These are phyloP conservation scores for Ajuga chamaepitys DNA, from an alignment of 257 asterid genomes.

Conservation along the genomic window DNA sequence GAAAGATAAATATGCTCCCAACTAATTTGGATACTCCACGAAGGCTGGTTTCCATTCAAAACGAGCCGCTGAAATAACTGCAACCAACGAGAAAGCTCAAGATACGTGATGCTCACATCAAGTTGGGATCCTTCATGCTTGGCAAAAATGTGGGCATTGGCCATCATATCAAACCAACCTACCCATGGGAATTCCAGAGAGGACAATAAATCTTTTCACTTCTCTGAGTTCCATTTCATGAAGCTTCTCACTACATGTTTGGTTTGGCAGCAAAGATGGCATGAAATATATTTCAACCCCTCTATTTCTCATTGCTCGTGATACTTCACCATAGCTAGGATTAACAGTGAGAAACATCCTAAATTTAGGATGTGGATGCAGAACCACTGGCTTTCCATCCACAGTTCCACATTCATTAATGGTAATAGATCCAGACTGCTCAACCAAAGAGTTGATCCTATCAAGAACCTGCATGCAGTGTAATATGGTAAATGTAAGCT, in stretches of 20 bases:
- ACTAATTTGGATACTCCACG: too few relatives aligned
- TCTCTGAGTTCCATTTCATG: constrained; percentile 62
- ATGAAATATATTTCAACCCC: too few relatives aligned
- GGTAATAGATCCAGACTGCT: constrained; percentile 91
- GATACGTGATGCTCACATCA: constrained; percentile 62
- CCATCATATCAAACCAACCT: too few relatives aligned
- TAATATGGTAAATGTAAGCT: too few relatives aligned
- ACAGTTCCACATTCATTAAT: constrained; percentile 89
- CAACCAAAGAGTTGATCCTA: constrained; percentile 94
- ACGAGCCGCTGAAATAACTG: constrained; percentile 74
- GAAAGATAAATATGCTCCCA: too few relatives aligned
- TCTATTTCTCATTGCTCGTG: constrained; percentile 97
- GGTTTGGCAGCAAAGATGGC: constrained; percentile 51
- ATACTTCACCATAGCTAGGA: constrained; percentile 87
- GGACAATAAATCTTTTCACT: constrained; percentile 56
- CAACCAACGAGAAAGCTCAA: constrained; percentile 92
- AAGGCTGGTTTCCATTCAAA: too few relatives aligned
- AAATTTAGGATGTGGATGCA: constrained; percentile 83
- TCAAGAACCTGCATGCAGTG: constrained; percentile 74
- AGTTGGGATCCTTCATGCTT: constrained; percentile 53
- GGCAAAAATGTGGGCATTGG: too few relatives aligned
- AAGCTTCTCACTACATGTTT: constrained; percentile 13
- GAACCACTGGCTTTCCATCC: constrained; percentile 75
- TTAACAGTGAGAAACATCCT: constrained; percentile 92
- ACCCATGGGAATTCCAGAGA: too few relatives aligned